These are phyloP conservation scores for Neurospora crassa DNA, from an alignment of 2,329 filamentous ascomycete genomes.

Conservation along the genomic window DNA sequence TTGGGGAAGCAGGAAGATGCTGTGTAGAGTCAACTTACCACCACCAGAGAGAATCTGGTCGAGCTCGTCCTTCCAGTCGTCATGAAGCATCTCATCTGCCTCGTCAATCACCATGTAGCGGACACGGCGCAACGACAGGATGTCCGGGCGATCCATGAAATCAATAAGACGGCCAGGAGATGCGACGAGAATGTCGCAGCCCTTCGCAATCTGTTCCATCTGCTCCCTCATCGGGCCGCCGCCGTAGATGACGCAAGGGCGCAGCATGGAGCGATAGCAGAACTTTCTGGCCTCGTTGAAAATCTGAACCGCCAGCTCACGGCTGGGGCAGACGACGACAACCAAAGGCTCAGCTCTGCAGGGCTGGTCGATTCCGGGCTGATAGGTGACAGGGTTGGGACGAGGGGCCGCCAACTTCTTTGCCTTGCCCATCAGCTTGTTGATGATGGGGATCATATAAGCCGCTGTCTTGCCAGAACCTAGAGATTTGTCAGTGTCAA, in stretches of 20 bases:
- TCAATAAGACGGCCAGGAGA: conserved; percentile 81
- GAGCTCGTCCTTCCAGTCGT: conserved; percentile 71
- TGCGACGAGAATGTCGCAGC: conserved; percentile 82
- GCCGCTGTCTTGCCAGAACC: conserved; percentile 95
- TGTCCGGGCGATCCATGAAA: conserved; percentile 62
- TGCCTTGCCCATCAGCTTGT: conserved; percentile 89
- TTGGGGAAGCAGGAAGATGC: background rate
- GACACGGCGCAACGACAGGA: conserved; percentile 65
- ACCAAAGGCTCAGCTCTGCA: conserved; percentile 80
- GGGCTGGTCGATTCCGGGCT: conserved; percentile 31
- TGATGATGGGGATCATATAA: conserved; percentile 81
- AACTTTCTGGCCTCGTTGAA: conserved; percentile 90
- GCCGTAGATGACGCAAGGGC: conserved; percentile 83
- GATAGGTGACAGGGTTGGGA: conserved; percentile 52
- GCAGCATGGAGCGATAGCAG: conserved; percentile 90
- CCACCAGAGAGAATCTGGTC: conserved; percentile 68
- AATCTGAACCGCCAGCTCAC: conserved; percentile 87
- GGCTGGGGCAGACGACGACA: conserved; percentile 74
- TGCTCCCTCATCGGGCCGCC: conserved; percentile 66
- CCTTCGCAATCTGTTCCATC: conserved; percentile 62
- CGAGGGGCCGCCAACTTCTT: conserved; percentile 76
- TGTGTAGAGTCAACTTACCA: conserved; percentile 45
- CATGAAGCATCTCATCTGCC: conserved; percentile 81
- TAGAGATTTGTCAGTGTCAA: conserved; percentile 26
- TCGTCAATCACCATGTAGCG: conserved; percentile 83